Evolutionary conservation across 1,284 basidiomycete species (phyloP).

Genomic region (Schizophyllum amplum): DNA sequence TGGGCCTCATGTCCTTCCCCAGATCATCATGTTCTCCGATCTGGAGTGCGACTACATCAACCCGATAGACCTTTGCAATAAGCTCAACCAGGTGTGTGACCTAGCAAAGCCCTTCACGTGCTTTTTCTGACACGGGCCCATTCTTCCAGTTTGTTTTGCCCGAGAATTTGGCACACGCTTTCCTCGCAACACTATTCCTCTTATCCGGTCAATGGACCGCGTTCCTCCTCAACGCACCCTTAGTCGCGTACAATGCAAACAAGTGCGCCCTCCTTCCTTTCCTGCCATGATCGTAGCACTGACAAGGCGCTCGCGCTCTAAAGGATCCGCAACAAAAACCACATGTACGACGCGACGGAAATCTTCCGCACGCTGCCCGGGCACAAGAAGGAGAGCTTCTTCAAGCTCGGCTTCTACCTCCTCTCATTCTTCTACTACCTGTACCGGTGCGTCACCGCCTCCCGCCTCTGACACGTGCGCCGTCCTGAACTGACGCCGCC

Average conservation of each 20-base stretch:
- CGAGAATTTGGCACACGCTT: conserved; percentile 92
- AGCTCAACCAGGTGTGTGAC: conserved; percentile 85
- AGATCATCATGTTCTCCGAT: conserved; percentile 99
- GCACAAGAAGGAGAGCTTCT: conserved; percentile 97
- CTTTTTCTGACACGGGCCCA: neutral
- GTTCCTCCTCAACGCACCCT: conserved; percentile 86
- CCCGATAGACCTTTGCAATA: conserved; percentile 99
- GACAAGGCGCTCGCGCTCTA: conserved; percentile 2
- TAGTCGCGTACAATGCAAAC: conserved; percentile 89
- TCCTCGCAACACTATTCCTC: conserved; percentile 85
- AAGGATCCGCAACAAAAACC: conserved; percentile 90
- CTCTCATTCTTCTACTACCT: conserved; percentile 96
- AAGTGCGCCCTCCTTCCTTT: conserved; percentile 54
- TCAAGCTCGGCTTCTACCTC: conserved; percentile 94
- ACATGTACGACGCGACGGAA: conserved; percentile 99
- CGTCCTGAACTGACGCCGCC: conserved; percentile 3
- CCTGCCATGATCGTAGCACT: neutral
- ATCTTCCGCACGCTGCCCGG: conserved; percentile 92
- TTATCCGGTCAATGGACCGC: conserved; percentile 94
- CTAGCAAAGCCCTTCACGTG: neutral
- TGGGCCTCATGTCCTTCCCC: conserved; percentile 6
- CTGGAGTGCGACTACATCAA: conserved; percentile 99
- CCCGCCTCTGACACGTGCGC: conserved; percentile 5
- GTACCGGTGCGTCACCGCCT: conserved; percentile 65
- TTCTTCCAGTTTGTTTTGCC: conserved; percentile 84